Evolutionary conservation across 768 basidiomycete species (phyloP).

Genomic region (Boletus patriciae): DNA sequence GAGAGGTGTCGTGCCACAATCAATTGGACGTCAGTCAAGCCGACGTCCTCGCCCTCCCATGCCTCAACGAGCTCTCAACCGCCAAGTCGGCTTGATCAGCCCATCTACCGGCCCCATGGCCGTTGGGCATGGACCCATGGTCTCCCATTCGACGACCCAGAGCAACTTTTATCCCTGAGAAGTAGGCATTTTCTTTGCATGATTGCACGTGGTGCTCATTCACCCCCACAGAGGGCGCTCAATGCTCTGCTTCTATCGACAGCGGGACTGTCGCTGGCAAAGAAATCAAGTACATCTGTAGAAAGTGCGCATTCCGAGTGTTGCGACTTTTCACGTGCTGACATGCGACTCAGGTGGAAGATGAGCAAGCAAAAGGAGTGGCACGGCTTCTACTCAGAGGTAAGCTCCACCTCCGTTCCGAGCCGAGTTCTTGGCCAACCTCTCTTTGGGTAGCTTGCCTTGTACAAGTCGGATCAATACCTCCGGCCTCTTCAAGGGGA

Average conservation of each 20-base stretch:
- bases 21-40: constrained; percentile 23
- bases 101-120: constrained; percentile 34
- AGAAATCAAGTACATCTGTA: constrained; percentile 37
- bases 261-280: constrained; percentile 30
- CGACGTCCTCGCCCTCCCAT: not conserved
- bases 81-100: constrained; percentile 18
- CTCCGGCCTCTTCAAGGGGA: constrained; percentile 53
- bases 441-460: constrained; percentile 41
- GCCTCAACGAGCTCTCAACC: constrained; percentile 1
- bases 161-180: constrained; percentile 25
- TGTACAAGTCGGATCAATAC: constrained; percentile 48
- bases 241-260: constrained; percentile 40
- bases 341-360: constrained; percentile 32
- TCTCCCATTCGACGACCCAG: constrained; percentile 27
- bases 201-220: constrained; percentile 3
- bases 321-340: not conserved
- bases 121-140: constrained; percentile 34
- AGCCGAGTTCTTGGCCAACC: constrained; percentile 10
- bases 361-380: constrained; percentile 33
- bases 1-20: constrained; percentile 29
- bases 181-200: constrained; percentile 16
- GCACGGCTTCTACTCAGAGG: constrained; percentile 44
- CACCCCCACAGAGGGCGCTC: constrained; percentile 34
- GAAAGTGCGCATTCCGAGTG: constrained; percentile 31
- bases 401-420: constrained; percentile 18